Percentiles rank a stretch among this genome's conserved stretches.
These are phyloP conservation scores for Eucalyptus erythrocorys DNA, from an alignment of 345 rosid species.

Conservation along the genomic window DNA sequence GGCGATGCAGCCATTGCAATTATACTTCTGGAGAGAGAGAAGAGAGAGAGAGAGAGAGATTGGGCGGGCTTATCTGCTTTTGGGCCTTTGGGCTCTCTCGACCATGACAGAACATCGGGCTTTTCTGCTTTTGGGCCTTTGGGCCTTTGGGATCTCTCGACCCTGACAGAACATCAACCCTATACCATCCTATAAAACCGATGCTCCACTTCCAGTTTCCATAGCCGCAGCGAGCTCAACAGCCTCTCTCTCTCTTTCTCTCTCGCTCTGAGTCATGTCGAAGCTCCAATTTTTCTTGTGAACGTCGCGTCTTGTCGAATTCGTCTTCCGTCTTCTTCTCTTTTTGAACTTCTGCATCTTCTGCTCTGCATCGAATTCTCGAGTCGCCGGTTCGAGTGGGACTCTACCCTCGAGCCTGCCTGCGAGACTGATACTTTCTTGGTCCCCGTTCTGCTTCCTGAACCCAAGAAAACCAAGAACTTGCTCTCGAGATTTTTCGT, in stretches of 20 bases:
- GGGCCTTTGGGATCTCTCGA: neutral
- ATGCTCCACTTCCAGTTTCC: neutral
- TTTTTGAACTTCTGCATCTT: neutral
- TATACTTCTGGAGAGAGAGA: neutral
- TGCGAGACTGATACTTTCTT: neutral
- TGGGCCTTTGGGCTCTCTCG: neutral
- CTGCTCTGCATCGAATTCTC: neutral
- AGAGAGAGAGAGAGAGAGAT: neutral
- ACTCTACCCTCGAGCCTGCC: neutral
- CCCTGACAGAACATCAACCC: neutral
- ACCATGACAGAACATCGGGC: neutral
- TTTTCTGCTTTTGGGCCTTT: neutral
- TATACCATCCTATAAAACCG: neutral
- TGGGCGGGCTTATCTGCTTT: neutral
- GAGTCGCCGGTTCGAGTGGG: neutral
- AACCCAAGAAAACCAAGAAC: neutral
- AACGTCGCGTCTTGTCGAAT: neutral
- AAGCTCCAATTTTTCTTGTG: neutral
- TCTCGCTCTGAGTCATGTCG: accelerated
- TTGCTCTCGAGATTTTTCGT: neutral
- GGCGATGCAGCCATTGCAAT: accelerated
- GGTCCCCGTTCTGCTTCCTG: neutral
- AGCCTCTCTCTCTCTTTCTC: neutral
- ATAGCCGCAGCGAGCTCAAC: accelerated
- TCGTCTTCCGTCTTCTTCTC: neutral